phyloP scores from a whole-genome alignment of 2,329 filamentous ascomycete species.

The Talaromyces rugulosus region DNA sequence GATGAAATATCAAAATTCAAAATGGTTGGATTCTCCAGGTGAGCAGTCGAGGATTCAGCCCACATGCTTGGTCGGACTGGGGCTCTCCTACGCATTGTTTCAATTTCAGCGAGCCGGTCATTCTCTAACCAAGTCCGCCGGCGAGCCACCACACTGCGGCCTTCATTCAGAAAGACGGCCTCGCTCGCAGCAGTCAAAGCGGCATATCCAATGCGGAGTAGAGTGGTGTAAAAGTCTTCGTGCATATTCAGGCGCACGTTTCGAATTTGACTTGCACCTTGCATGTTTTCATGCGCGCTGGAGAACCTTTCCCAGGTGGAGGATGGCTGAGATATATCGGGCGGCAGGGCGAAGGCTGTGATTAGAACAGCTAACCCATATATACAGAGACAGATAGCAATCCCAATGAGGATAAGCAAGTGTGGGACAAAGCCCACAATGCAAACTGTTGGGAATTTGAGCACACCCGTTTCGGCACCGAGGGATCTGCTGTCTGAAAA shows the following conservation, averaged over 20 bases:
- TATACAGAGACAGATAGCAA: constrained; percentile 68
- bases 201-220: constrained; percentile 81
- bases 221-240: constrained; percentile 92
- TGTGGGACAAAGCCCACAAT: constrained; percentile 95
- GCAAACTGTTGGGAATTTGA: constrained; percentile 89
- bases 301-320: constrained; percentile 58
- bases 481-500: constrained; percentile 49
- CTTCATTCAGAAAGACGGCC: constrained; percentile 92
- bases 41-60: constrained; percentile 15
- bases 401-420: constrained; percentile 77
- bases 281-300: constrained; percentile 80
- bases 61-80: constrained; percentile 16
- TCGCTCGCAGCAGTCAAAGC: constrained; percentile 91
- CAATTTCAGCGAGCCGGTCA: constrained; percentile 73
- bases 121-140: constrained; percentile 88
- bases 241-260: constrained; percentile 75
- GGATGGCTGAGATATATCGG: constrained; percentile 41
- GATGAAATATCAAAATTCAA: constrained; percentile 31
- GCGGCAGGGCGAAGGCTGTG: constrained; percentile 65
- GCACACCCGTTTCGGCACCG: constrained; percentile 54
- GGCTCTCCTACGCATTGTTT: constrained; percentile 42
- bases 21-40: constrained; percentile 29
- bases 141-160: constrained; percentile 67
- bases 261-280: constrained; percentile 81
- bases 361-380: constrained; percentile 73